Conservation (phyloP, 192 early-diverging fungal genomes). For the Entomortierella lignicola region DNA sequence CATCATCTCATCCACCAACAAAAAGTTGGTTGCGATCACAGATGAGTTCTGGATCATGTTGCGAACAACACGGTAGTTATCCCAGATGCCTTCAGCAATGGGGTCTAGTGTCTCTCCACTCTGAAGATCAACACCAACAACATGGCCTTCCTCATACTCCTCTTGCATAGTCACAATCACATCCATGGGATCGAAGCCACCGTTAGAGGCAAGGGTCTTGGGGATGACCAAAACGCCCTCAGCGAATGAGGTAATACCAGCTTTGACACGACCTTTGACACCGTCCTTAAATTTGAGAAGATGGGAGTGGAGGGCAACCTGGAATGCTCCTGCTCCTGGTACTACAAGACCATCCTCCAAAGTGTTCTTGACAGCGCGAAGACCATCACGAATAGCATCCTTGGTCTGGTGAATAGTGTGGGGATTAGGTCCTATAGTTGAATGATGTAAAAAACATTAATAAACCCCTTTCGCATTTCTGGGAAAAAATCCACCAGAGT, state of each 20-base stretch:
- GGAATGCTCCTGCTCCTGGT: constrained; percentile 96
- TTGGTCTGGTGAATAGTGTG: constrained; percentile 96
- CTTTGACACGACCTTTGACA: constrained; percentile 93
- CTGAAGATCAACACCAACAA: constrained; percentile 93
- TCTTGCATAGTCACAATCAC: constrained; percentile 94
- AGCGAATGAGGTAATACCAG: constrained; percentile 97
- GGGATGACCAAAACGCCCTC: constrained; percentile 97
- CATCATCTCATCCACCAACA: constrained; percentile 99
- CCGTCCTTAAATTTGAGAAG: constrained; percentile 87
- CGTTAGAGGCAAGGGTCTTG: constrained; percentile 95
- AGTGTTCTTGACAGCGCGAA: constrained; percentile 98
- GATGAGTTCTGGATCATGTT: constrained; percentile 92
- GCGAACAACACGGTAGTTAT: constrained; percentile 97
- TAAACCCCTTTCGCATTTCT: too few species aligned
- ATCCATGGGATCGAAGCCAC: constrained; percentile 96
- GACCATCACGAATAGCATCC: constrained; percentile 97
- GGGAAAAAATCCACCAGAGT: too few species aligned
- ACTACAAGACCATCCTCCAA: constrained; percentile 93
- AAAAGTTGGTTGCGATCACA: constrained; percentile 97
- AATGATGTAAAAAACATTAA: neutral
- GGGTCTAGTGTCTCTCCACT: constrained; percentile 96
- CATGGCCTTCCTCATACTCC: constrained; percentile 90
- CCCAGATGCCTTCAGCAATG: constrained; percentile 93
- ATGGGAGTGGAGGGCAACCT: constrained; percentile 88
- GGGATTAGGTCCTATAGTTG: constrained; percentile 78